phyloP scores from a whole-genome alignment of 1,284 basidiomycete genomes.

The Entoloma clypeatum region DNA sequence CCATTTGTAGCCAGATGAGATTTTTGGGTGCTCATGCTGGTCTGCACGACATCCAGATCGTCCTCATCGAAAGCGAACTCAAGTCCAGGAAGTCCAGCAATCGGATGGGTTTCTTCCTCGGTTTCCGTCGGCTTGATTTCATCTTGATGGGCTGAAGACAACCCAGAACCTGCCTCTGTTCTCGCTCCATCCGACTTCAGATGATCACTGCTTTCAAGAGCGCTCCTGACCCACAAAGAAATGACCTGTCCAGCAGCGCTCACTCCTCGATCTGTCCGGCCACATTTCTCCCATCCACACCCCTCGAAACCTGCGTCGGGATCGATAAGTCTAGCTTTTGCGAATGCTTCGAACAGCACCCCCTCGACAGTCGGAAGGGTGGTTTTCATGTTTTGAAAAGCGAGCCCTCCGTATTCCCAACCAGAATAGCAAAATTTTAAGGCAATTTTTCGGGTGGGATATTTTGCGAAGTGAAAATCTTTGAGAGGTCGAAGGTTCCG shows the following conservation, averaged over 20 bases:
- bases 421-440: constrained; percentile 92
- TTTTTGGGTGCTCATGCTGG: constrained; percentile 26
- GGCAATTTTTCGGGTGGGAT: constrained; percentile 85
- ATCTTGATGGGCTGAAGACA: too few relatives aligned
- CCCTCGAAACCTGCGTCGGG: constrained; percentile 72
- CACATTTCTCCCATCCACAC: constrained; percentile 89
- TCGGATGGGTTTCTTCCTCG: constrained; percentile 14
- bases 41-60: constrained; percentile 19
- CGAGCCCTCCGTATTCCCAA: constrained; percentile 88
- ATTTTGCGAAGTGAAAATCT: constrained; percentile 60
- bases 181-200: constrained; percentile 5
- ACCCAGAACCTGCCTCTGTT: too few relatives aligned
- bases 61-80: constrained; percentile 28
- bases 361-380: constrained; percentile 89
- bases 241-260: constrained; percentile 94
- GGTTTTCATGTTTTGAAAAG: constrained; percentile 68
- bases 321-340: constrained; percentile 74
- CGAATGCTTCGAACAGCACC: constrained; percentile 80
- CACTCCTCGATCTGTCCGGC: constrained; percentile 93
- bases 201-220: constrained; percentile 31
- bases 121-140: constrained; percentile 7
- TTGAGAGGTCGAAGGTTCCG: constrained; percentile 21
- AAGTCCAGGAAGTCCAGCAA: constrained; percentile 27
- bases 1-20: constrained; percentile 18
- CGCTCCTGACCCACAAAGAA: constrained; percentile 84